These are phyloP conservation scores for Clarireedia sp. DNA, from an alignment of 2,329 filamentous ascomycete genomes.

Conservation along the genomic window DNA sequence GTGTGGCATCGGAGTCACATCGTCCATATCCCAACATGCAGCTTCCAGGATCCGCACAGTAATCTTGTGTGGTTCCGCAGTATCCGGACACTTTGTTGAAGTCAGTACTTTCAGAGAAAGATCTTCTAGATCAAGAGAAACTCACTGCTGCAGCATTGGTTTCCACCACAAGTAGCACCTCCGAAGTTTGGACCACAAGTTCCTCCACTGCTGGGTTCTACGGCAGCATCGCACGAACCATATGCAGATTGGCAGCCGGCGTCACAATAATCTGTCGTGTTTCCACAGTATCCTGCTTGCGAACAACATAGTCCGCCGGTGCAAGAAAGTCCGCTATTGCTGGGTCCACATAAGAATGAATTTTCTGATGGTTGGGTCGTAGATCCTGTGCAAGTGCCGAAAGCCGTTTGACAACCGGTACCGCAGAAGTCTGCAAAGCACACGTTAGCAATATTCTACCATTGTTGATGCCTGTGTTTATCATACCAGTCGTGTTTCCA, in stretches of 20 bases:
- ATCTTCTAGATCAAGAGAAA: neutral
- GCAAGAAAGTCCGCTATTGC: conserved; percentile 2
- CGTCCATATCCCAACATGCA: conserved; percentile 20
- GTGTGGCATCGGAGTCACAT: conserved; percentile 50
- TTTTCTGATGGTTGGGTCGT: conserved; percentile 1
- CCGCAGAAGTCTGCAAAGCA: conserved; percentile 22
- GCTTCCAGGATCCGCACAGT: conserved; percentile 17
- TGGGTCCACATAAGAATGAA: conserved; percentile 1
- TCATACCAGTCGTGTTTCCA: conserved; percentile 13
- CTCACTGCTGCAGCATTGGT: conserved; percentile 14
- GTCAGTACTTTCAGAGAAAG: neutral
- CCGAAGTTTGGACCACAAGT: conserved; percentile 11
- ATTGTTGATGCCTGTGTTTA: neutral
- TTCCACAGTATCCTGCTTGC: conserved; percentile 5
- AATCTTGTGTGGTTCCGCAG: conserved; percentile 10
- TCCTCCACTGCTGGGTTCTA: neutral
- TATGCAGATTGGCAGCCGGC: conserved; percentile 18
- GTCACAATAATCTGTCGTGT: conserved; percentile 7
- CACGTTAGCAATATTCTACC: neutral
- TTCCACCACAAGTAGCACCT: conserved; percentile 8
- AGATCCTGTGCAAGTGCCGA: conserved; percentile 6
- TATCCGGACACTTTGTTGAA: conserved; percentile 9
- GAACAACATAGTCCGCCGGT: conserved; percentile 6
- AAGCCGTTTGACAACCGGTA: conserved; percentile 14
- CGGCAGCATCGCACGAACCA: conserved; percentile 7